Conservation (phyloP, 805 yeast species). For the Candida nemodendra region DNA sequence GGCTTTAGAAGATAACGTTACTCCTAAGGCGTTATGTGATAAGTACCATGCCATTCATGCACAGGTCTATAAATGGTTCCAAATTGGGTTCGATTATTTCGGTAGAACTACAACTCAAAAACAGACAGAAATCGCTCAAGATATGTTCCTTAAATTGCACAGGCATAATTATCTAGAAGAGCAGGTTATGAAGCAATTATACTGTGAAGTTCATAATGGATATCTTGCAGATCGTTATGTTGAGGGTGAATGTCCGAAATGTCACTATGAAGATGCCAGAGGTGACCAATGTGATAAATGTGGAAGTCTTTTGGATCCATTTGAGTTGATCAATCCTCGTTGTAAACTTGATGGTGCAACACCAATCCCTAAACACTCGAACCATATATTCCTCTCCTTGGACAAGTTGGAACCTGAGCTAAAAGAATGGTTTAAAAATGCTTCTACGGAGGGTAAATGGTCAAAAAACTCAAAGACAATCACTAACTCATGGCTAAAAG, state of each 20-base stretch:
- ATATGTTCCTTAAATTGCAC: slow-evolving; percentile 74
- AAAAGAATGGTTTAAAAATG: slow-evolving; percentile 65
- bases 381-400: slow-evolving; percentile 79
- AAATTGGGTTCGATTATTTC: slow-evolving; percentile 88
- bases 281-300: slow-evolving; percentile 99
- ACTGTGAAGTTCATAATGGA: slow-evolving; percentile 86
- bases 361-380: slow-evolving; percentile 79
- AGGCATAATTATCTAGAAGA: slow-evolving; percentile 83
- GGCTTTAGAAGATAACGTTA: slow-evolving; percentile 88
- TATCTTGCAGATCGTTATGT: slow-evolving; percentile 95
- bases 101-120: slow-evolving; percentile 93
- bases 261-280: slow-evolving; percentile 94
- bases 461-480: slow-evolving; percentile 86
- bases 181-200: slow-evolving; percentile 83
- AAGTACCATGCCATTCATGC: slow-evolving; percentile 85
- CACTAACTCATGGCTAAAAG: slow-evolving; percentile 90
- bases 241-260: slow-evolving; percentile 96
- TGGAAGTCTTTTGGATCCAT: slow-evolving; percentile 85
- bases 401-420: slow-evolving; percentile 81
- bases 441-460: slow-evolving; percentile 80
- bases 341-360: slow-evolving; percentile 87
- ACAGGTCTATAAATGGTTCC: slow-evolving; percentile 95
- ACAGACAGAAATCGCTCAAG: slow-evolving; percentile 96
- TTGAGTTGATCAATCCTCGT: slow-evolving; percentile 90
- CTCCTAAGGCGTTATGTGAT: slow-evolving; percentile 87